Conservation (phyloP, 2,329 filamentous ascomycete species). For the Ceratocystis harringtonii region DNA sequence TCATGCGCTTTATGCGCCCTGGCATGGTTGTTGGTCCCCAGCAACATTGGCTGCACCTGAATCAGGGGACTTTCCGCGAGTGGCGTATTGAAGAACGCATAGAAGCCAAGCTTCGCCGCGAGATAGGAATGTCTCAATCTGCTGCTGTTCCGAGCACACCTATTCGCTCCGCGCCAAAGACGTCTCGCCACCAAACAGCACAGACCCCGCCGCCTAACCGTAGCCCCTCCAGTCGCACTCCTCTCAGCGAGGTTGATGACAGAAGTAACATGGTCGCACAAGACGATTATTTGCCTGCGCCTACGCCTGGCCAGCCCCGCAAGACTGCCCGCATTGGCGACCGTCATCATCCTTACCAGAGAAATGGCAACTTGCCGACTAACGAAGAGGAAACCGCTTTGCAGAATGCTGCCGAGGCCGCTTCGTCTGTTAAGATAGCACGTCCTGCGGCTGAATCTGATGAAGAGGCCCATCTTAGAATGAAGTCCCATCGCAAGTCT, state of each 20-base stretch:
- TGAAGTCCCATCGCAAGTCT: constrained; percentile 50
- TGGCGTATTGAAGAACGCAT: constrained; percentile 92
- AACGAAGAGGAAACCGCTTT: constrained; percentile 34
- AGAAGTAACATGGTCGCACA: constrained; percentile 50
- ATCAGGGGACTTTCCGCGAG: constrained; percentile 92
- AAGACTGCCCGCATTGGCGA: constrained; percentile 64
- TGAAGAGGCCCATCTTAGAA: constrained; percentile 66
- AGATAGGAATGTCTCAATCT: constrained; percentile 35
- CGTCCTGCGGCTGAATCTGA: constrained; percentile 45
- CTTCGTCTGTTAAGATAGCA: constrained; percentile 46
- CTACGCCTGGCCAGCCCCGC: constrained; percentile 86
- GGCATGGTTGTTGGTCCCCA: constrained; percentile 98
- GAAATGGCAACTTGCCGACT: constrained; percentile 33
- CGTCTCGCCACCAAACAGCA: constrained; percentile 48
- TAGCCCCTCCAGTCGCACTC: constrained; percentile 58
- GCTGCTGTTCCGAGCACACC: constrained; percentile 40
- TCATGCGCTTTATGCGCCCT: constrained; percentile 97
- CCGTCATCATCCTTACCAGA: constrained; percentile 57
- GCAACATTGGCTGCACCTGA: constrained; percentile 96
- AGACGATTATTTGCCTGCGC: constrained; percentile 85
- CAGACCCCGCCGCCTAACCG: constrained; percentile 79
- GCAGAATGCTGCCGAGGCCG: constrained; percentile 44
- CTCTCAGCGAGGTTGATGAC: constrained; percentile 91
- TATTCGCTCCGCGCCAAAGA: constrained; percentile 46
- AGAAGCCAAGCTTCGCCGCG: constrained; percentile 49